Evolutionary conservation across 257 asterid species (phyloP), one percentile per base, ranked within the genome.

Genomic region (Rubia yunnanensis): DNA sequence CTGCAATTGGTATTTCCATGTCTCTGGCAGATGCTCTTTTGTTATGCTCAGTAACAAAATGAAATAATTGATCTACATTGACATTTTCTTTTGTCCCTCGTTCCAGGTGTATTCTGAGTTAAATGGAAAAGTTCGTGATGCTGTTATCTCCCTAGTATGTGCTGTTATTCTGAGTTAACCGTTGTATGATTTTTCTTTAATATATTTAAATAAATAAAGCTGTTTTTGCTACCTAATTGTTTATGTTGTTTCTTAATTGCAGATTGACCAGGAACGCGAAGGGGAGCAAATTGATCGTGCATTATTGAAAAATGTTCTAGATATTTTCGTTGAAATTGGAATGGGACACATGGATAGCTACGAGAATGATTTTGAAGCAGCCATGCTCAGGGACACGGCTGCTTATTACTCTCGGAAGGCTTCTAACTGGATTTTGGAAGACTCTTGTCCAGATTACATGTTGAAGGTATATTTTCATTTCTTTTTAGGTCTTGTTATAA

Each of bases 361-460:
- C 72, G 96, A 88, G 68, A 86, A 81, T 50, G 96, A 94, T 75
- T 94, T 94, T 70, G 98, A 94, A 82, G 88, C 78, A 68, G 84
- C 94, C 60, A 74, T 91, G 98, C 77, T 94, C 72, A 80, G 76
- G 74, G 98, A 84, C 75, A 82, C 95, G 3, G 95, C 99, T 28
- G 88, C 96, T 62, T 91, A 94, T 85, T 91, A 94, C 77, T 94
- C 99, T 69, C 82, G 96, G 72, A 94, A 94, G 78, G 99, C 99
- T 70, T 94, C 99, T 53, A 94, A 75, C 75, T 94, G 99, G 99
- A 94, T 94, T 67, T 69, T 91, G 59, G 99, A 94, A 54, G 98
- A 94, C 85, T 90, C 99, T 7, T 94, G 99, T 77, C 99, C 99
- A 24, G 99, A 90, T 76, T 94, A 94, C 83, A 83, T 90, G 98